Evolutionary conservation across 2,329 filamentous ascomycete species (phyloP).

Genomic region (Didymella sp.): DNA sequence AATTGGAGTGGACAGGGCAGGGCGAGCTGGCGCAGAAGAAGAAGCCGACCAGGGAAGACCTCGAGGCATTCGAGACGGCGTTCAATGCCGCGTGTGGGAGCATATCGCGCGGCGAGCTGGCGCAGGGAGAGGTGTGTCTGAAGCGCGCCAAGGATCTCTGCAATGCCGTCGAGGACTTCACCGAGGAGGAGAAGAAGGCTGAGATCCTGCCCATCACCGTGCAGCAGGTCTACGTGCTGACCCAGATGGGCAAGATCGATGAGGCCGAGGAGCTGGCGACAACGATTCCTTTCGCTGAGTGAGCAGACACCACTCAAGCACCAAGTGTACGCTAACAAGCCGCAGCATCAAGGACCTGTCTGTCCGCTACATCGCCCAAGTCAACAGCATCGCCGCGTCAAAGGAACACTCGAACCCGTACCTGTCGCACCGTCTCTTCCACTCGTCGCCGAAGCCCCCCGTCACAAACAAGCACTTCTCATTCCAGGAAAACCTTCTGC

Average conservation of each 20-base stretch:
- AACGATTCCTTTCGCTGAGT: slow-evolving; percentile 68
- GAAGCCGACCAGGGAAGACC: slow-evolving; percentile 65
- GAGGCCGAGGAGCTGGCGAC: slow-evolving; percentile 70
- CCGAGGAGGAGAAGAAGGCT: slow-evolving; percentile 74
- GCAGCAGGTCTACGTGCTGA: slow-evolving; percentile 77
- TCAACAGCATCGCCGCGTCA: slow-evolving; percentile 65
- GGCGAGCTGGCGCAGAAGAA: slow-evolving; percentile 61
- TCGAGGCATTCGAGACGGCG: slow-evolving; percentile 80
- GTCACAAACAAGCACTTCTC: slow-evolving; percentile 71
- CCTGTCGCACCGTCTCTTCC: slow-evolving; percentile 67
- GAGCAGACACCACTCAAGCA: slow-evolving; percentile 39
- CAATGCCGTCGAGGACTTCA: slow-evolving; percentile 74
- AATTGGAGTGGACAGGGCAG: slow-evolving; percentile 72
- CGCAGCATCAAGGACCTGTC: slow-evolving; percentile 70
- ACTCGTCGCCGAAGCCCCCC: slow-evolving; percentile 60
- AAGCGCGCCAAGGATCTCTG: slow-evolving; percentile 75
- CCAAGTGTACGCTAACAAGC: slow-evolving; percentile 18
- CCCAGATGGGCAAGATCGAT: slow-evolving; percentile 68
- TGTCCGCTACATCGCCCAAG: slow-evolving; percentile 69
- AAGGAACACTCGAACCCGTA: slow-evolving; percentile 68
- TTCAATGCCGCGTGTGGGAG: slow-evolving; percentile 80
- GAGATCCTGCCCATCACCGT: slow-evolving; percentile 78
- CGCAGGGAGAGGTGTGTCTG: slow-evolving; percentile 69
- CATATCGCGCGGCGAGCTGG: slow-evolving; percentile 72
- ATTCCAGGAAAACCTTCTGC: slow-evolving; percentile 70